These are phyloP conservation scores for Mycena galopus DNA, from an alignment of 768 basidiomycete species.

Conservation along the genomic window DNA sequence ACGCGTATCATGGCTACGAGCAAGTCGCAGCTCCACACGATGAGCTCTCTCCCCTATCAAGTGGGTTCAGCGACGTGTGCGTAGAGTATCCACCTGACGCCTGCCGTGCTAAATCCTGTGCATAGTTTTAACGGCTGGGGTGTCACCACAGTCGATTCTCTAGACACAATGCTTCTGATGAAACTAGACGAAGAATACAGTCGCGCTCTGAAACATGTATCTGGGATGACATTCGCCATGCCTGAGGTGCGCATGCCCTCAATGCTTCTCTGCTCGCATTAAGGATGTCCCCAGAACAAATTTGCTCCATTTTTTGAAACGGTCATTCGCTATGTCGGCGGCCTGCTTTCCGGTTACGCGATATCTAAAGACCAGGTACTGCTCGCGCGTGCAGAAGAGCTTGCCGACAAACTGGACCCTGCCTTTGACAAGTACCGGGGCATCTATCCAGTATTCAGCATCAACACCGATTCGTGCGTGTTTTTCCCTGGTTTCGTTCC, in stretches of 20 bases:
- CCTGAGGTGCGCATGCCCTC: slow-evolving; percentile 58
- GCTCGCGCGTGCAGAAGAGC: slow-evolving; percentile 80
- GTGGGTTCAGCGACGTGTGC: slow-evolving; percentile 64
- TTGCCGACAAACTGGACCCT: slow-evolving; percentile 79
- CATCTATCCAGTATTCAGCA: slow-evolving; percentile 71
- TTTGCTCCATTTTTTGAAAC: slow-evolving; percentile 83
- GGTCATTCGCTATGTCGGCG: slow-evolving; percentile 91
- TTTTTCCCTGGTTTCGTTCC: neutral
- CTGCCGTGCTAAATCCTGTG: neutral
- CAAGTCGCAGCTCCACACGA: slow-evolving; percentile 72
- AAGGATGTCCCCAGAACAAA: slow-evolving; percentile 39
- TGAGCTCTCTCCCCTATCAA: slow-evolving; percentile 70
- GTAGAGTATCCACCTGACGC: slow-evolving; percentile 29
- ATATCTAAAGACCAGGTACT: slow-evolving; percentile 74
- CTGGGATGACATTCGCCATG: slow-evolving; percentile 62
- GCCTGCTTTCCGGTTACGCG: slow-evolving; percentile 86
- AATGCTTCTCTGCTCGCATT: neutral
- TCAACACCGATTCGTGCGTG: slow-evolving; percentile 74
- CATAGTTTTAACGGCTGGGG: slow-evolving; percentile 86
- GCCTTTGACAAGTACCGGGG: slow-evolving; percentile 80
- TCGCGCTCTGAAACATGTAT: slow-evolving; percentile 69
- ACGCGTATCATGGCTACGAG: slow-evolving; percentile 79
- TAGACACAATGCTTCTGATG: slow-evolving; percentile 91
- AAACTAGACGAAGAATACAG: slow-evolving; percentile 78
- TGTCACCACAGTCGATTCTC: slow-evolving; percentile 81